These are phyloP conservation scores for Smittium culicis DNA, from an alignment of 371 early-diverging fungal species.

Conservation along the genomic window DNA sequence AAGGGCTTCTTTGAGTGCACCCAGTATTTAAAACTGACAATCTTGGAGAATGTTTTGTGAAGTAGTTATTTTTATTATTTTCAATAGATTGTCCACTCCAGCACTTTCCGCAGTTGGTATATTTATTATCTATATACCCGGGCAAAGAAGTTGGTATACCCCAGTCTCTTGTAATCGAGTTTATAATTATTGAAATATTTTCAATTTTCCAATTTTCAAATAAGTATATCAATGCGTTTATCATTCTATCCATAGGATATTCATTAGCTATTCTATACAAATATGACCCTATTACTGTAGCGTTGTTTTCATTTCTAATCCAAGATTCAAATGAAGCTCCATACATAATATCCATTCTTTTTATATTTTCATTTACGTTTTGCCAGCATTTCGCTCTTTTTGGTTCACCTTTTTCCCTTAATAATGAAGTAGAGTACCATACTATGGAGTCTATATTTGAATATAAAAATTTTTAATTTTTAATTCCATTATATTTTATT, in stretches of 20 bases:
- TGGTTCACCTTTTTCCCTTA: not conserved
- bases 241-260: constrained; percentile 47
- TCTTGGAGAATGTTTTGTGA: too few relatives aligned
- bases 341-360: constrained; percentile 52
- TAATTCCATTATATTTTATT: too few relatives aligned
- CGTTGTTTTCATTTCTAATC: constrained; percentile 57
- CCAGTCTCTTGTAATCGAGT: constrained; percentile 53
- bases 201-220: constrained; percentile 50
- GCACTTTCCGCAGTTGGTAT: too few relatives aligned
- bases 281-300: constrained; percentile 45
- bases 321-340: constrained; percentile 57
- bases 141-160: too few relatives aligned
- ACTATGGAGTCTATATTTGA: not conserved
- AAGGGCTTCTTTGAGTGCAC: too few relatives aligned
- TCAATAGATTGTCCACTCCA: too few relatives aligned
- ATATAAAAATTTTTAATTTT: too few relatives aligned
- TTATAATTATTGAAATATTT: constrained; percentile 43
- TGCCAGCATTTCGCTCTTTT: constrained; percentile 29
- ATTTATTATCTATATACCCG: too few relatives aligned
- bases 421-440: not conserved
- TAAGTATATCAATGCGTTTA: constrained; percentile 52
- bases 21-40: too few relatives aligned
- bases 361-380: constrained; percentile 47
- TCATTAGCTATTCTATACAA: constrained; percentile 56
- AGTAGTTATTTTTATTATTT: too few relatives aligned